A percentile compares a stretch with the other conserved stretches of the same genome.
phyloP scores from a whole-genome alignment of 768 basidiomycete species.

The Tephrocybe sp. region DNA sequence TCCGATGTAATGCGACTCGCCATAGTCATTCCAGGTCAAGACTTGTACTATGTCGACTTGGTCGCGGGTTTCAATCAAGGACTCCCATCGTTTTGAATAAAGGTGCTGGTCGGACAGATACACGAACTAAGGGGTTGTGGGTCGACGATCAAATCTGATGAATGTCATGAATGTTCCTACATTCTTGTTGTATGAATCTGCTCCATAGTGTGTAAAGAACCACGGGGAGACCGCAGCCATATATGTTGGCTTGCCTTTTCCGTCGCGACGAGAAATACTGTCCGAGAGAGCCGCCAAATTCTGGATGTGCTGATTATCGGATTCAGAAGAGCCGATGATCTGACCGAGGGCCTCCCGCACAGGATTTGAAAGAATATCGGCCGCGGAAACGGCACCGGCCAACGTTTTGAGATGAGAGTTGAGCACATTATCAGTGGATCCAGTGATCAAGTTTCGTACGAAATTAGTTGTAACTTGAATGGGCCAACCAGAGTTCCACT shows the following conservation, averaged over 20 bases:
- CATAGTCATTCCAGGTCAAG: conserved; percentile 72
- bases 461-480: conserved; percentile 48
- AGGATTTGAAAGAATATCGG: not conserved
- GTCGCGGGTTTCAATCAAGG: conserved; percentile 52
- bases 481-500: conserved; percentile 87
- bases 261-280: conserved; percentile 23
- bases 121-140: conserved; percentile 44
- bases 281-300: conserved; percentile 32
- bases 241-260: conserved; percentile 30
- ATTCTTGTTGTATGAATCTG: conserved; percentile 70
- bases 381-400: conserved; percentile 4
- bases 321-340: conserved; percentile 39
- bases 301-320: conserved; percentile 54
- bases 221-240: conserved; percentile 65
- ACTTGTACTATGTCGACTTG: conserved; percentile 60
- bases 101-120: conserved; percentile 69
- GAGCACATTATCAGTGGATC: not conserved
- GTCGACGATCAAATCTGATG: not conserved
- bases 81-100: conserved; percentile 66
- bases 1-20: conserved; percentile 78
- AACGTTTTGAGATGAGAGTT: conserved; percentile 22
- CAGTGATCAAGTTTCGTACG: conserved; percentile 18
- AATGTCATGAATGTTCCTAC: conserved; percentile 30
- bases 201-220: conserved; percentile 79
- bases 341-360: conserved; percentile 12